These are phyloP conservation scores for Graphilbum ipis-grandicollis DNA, from an alignment of 2,329 filamentous ascomycete genomes.

Conservation along the genomic window DNA sequence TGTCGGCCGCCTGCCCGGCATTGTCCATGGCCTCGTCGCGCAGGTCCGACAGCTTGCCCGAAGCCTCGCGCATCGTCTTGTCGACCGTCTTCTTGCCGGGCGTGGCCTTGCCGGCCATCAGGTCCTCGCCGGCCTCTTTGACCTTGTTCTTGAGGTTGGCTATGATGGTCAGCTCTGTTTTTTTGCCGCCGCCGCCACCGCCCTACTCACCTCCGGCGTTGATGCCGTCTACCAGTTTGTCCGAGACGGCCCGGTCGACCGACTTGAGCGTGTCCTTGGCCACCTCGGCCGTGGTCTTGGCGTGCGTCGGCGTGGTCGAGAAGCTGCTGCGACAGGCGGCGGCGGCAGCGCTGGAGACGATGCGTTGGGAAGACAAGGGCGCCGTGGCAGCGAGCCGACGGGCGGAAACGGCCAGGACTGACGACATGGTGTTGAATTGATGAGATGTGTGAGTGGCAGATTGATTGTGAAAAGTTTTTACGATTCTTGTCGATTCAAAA, in stretches of 20 bases:
- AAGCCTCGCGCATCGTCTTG: constrained; percentile 11
- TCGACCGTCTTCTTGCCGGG: background rate
- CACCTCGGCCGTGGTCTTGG: constrained; percentile 32
- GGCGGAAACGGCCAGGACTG: no score
- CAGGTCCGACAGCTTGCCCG: constrained; percentile 6
- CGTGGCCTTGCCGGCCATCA: constrained; percentile 2
- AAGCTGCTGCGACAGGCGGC: constrained; percentile 21
- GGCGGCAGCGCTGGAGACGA: background rate
- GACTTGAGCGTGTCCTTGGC: constrained; percentile 43
- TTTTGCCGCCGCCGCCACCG: background rate
- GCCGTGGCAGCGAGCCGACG: no score
- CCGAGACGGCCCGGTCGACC: constrained; percentile 40
- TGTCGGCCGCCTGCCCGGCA: constrained; percentile 17
- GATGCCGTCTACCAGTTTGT: constrained; percentile 45
- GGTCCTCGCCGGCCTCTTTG: constrained; percentile 24
- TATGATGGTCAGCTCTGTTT: constrained; percentile 7
- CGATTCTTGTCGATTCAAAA: no score
- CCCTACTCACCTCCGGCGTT: constrained; percentile 32
- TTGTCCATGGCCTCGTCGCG: constrained; percentile 14
- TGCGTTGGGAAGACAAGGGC: no score
- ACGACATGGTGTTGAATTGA: no score
- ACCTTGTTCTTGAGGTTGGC: constrained; percentile 24
- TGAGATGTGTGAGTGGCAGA: no score
- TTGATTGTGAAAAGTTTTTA: no score
- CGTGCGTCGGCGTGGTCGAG: constrained; percentile 24